phyloP scores from a whole-genome alignment of 75 land plant genomes.

The Azolla pinnata region DNA sequence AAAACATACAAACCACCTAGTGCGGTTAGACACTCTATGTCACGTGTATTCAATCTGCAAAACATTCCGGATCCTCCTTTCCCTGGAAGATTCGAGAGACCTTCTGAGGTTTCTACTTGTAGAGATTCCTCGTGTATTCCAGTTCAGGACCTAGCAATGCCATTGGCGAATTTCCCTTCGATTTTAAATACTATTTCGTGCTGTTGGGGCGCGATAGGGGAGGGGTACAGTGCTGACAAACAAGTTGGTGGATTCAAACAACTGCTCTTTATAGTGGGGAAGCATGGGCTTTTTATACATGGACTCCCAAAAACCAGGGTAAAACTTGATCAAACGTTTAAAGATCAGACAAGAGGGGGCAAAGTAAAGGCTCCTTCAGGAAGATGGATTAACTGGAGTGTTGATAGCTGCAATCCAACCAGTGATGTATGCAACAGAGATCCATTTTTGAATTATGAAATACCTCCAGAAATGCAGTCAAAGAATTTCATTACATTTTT shows the following conservation, averaged over 20 bases:
- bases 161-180: slow-evolving; percentile 21
- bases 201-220: slow-evolving; percentile 57
- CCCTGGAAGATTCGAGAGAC: too few species aligned
- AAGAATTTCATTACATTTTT: background rate
- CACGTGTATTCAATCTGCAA: too few species aligned
- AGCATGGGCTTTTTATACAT: slow-evolving; percentile 45
- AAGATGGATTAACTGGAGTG: background rate
- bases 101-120: too few species aligned
- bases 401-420: background rate
- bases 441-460: too few species aligned
- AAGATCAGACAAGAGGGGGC: background rate
- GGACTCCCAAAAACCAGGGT: slow-evolving; percentile 30
- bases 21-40: too few species aligned
- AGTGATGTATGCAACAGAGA: background rate
- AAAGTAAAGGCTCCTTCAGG: background rate
- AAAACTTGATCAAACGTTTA: background rate
- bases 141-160: too few species aligned
- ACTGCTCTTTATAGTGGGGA: slow-evolving; percentile 50
- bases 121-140: too few species aligned
- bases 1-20: too few species aligned
- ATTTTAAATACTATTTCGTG: slow-evolving; percentile 44
- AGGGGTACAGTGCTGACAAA: slow-evolving; percentile 33
- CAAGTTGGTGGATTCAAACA: slow-evolving; percentile 32
- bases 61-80: too few species aligned
- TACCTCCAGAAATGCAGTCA: slow-evolving; percentile 5